Base-by-base conservation (phyloP, 2,329 filamentous ascomycete species). In the Trichoderma koningii region DNA sequence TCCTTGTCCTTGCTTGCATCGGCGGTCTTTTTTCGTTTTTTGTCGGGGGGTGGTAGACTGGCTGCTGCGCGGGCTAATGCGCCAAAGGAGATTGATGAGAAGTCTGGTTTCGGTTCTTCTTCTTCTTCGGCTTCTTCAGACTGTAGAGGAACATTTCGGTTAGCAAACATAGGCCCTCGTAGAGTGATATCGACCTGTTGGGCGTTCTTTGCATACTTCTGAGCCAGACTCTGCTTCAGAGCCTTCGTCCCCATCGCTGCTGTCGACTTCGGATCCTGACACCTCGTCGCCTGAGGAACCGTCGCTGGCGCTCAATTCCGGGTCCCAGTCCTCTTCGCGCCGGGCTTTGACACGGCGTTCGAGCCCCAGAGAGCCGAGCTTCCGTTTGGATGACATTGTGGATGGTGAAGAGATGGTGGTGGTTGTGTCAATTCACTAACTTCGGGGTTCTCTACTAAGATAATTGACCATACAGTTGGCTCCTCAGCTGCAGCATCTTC, bases 61-160 rank as follows among this genome's bases (percentile, higher is more conserved):
- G 88, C 88, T 79, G 96, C 92, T 1, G 93, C 93, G 81, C 92
- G 91, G 69, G 91, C 92, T 47, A 97, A 82, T n/a, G 91, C 91
- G 68, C 93, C 93, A 73, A 98, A 97, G 26, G 93, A 95, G 69
- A 97, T 87, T 67, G 83, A 81, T 9, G 85, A 80, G 51, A 82
- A 77, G 66, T 83, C 81, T 64, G 83, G 74, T 19, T 75, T 76
- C 6, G 78, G 72, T 15, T 76, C 71, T 14, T 68, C 70, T 23
- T 75, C 71, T 15, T 68, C 70, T 23, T 75, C 75, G 28, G 48
- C 55, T 44, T 70, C 70, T 26, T 73, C 73, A 1, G 69, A 67
- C 71, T 75, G 23, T 9, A 15, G 12, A n/a, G 17, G n/a, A 9
- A 34, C 15, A 7, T 3, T 14, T 14, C 2, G 9, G 10, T 6